Evolutionary conservation across 257 asterid species (phyloP), one percentile per base, ranked within the genome.

Genomic region (Perilla frutescens): DNA sequence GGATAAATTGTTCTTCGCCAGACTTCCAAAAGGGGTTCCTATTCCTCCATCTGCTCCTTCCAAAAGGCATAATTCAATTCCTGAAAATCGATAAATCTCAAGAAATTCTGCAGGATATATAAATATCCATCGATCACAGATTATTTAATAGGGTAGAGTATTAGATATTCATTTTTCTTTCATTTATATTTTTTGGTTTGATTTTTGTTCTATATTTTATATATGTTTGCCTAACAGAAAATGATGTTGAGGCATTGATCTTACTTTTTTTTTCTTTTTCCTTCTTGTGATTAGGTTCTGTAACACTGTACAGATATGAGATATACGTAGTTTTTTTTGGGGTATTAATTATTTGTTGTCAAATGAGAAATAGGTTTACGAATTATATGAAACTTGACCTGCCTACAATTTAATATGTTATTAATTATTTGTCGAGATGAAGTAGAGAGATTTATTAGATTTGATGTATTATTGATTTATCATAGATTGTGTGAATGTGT

Each of bases 1-100:
- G 32, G 55, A 51, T 0, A 55, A 66, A 7, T 3, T 81, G 72
- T 77, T 53, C 69, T 71, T 86, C 62, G 13, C 83, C 2, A 86
- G 32, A 67, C 79, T 87, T 34, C 91, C 91, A 6, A 82, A 79
- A 75, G 71, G 63, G 3, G 81, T 73, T 12, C 89, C 80, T 1
- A 60, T 87, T 74, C 87, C 91, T 36, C 91, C 91, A 54, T 78
- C 86, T 48, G 91, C 44, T 71, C 91, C 91, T 7, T 87, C 91
- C 64, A 40, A 68, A 63, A 72, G 83, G 73, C 91, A 86, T 67
- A 86, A 86, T 63, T 77, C 79, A 1, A 34, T 6, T 11, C 80
- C 83, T 13, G 39, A 43, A 66, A 66, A 43, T 14, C 81, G 82
- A 81, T 53, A 8, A 66, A 41, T 26, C 20, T 37, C 26, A 20